Base-by-base conservation (phyloP, 176 grass and related monocot species). In the Oryza meridionalis region DNA sequence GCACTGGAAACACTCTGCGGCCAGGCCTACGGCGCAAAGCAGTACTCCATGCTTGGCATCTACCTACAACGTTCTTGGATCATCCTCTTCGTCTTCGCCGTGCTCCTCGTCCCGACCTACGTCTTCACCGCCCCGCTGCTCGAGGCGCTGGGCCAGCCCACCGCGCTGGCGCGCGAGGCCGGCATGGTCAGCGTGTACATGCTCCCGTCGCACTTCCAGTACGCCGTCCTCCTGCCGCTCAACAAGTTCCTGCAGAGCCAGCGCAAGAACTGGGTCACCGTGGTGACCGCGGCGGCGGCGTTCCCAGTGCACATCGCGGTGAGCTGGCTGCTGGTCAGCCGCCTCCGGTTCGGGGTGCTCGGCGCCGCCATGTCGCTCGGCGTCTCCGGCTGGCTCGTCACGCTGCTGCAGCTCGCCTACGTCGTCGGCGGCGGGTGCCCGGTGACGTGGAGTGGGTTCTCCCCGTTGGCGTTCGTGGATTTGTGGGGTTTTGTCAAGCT, bases 31-130 rank as follows among this genome's bases (percentile, higher is more conserved):
- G 86, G 86, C 3, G 90, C 83, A 3, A 86, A 65, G 86, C 83
- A 88, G 63, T 31, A 82, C 79, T 22, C 46, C 73, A 88, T 86
- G 86, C 79, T 92, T 17, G 90, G 90, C 38, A 32, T 86, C 73
- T 88, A 92, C 83, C 3, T 92, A 24, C 86, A 88, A 45, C 85
- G 90, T 0, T 92, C 86, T 1, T 92, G 90, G 90, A 14, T 92
- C 11, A 11, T 88, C 27, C 89, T 91, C 25, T 16, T 88, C 6
- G 17, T 65, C 55, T 68, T 29, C 10, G 89, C 82, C 7, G 13
- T 76, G 68, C 35, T 91, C 49, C 72, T 76, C 3, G 27, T 63
- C 26, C 86, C 90, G 16, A 21, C 62, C 0, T 92, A 72, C 69
- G 13, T 88, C 49, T 78, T 88, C 82, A 73, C 62, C 45, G 80